Base-by-base conservation (phyloP, 83 land plant genomes). In the Thuja plicata region DNA sequence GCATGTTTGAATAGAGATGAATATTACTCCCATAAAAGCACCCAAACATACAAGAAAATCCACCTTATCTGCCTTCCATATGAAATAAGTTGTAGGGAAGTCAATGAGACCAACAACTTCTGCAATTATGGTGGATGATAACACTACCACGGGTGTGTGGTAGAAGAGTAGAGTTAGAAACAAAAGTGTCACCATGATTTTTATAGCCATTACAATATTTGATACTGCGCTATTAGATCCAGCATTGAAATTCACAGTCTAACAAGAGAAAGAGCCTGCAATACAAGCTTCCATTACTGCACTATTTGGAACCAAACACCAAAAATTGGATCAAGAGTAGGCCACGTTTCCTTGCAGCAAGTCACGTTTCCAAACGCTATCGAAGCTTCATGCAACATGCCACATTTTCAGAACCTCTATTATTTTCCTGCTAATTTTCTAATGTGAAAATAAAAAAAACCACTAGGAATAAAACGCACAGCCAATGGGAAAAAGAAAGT, bases 21-120 rank as follows among this genome's bases (percentile, higher is more conserved):
- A 94, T 41, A 97, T 91, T 77, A 97, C 98, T 7, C 98, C 98
- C 41, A 96, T 77, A 87, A 97, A 94, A 46, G 98, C 97, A 79
- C 93, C 93, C 37, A 93, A 19, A 57, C 93, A 94, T 70, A 96
- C 98, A 16, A 95, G 11, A 87, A 95, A 97, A 90, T 97, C 99
- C 6, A 95, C 90, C 89, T 96, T 97, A 91, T 96, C 99, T 3
- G 93, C 93, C 88, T 96, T 97, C 99, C 99, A 97, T 55, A 97
- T 89, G 34, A 77, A 80, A 32, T 87, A 32, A 1, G 94, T 89
- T 41, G 93, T 90, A 16, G 54, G 41, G 71, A 90, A 50, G 60
- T 94, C 95, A 66, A 94, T 89, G 38, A 94, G 86, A 16, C 94
- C 88, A 16, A 91, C 41, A 30, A 94, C 95, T n/a, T 94, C 95